These are phyloP conservation scores for Zymoseptoria ardabiliae DNA, from an alignment of 2,329 filamentous ascomycete species.

Conservation along the genomic window DNA sequence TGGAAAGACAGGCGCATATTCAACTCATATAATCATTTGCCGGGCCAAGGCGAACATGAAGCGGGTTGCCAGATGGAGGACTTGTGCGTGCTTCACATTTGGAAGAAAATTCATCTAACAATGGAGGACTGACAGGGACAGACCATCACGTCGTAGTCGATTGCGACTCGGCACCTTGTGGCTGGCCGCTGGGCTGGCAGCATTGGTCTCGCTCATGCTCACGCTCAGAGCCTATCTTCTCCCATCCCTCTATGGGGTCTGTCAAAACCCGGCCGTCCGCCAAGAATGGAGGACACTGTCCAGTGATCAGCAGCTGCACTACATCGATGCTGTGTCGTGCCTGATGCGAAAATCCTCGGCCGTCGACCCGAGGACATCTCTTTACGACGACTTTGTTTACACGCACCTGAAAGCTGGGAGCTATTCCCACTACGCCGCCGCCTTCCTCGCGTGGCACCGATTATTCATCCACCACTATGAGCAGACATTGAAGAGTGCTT, in stretches of 20 bases:
- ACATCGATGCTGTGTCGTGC: neutral
- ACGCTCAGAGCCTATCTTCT: too few relatives aligned
- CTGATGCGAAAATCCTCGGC: neutral
- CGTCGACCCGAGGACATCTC: neutral
- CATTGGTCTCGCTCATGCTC: too few relatives aligned
- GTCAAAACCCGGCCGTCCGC: neutral
- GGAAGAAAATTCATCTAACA: too few relatives aligned
- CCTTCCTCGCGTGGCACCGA: slow-evolving; percentile 15
- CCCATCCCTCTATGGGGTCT: neutral
- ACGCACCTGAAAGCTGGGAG: neutral
- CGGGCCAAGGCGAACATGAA: too few relatives aligned
- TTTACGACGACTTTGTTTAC: neutral
- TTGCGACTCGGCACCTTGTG: too few relatives aligned
- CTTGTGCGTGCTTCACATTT: too few relatives aligned
- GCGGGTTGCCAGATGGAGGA: too few relatives aligned
- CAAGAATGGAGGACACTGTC: slow-evolving; percentile 1
- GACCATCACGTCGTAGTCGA: too few relatives aligned
- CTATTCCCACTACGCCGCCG: neutral
- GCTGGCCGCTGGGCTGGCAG: too few relatives aligned
- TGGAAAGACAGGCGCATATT: too few relatives aligned
- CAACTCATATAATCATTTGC: too few relatives aligned
- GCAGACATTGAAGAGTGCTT: slow-evolving; percentile 6
- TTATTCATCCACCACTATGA: slow-evolving; percentile 12
- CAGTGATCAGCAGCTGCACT: neutral
- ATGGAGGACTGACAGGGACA: too few relatives aligned